These are phyloP conservation scores for Nakaseomyces nivariensis DNA, from an alignment of 1,139 yeast species.

Conservation along the genomic window DNA sequence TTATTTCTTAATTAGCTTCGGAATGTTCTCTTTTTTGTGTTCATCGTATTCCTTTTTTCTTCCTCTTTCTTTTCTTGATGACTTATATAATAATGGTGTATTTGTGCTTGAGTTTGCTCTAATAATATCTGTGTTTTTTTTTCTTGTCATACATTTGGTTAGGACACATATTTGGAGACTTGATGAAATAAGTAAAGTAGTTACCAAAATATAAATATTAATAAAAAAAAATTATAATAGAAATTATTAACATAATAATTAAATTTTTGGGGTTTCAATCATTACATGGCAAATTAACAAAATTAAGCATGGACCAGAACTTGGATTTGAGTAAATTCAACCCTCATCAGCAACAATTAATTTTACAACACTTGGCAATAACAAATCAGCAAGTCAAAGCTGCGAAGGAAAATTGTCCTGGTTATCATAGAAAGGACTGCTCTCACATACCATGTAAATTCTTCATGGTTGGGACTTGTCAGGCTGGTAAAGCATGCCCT, in stretches of 20 bases:
- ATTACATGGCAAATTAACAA: not conserved
- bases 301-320: not conserved
- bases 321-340: conserved; percentile 1
- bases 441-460: conserved; percentile 95
- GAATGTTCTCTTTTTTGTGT: not conserved
- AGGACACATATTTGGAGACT: too few species aligned
- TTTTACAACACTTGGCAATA: conserved; percentile 21
- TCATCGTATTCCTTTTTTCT: not conserved
- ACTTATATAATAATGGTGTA: too few species aligned
- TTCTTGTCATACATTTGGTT: too few species aligned
- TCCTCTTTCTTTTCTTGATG: not conserved
- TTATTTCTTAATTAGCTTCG: too few species aligned
- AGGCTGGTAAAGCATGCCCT: conserved; percentile 87
- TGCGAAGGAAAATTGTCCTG: not conserved
- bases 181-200: not conserved
- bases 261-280: not conserved
- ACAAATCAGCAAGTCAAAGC: conserved; percentile 13
- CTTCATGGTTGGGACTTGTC: conserved; percentile 83
- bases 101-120: too few species aligned
- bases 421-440: conserved; percentile 17
- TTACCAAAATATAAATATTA: not conserved
- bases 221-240: too few species aligned
- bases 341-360: conserved; percentile 21
- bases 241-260: not conserved
- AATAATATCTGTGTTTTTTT: too few species aligned